phyloP scores from a whole-genome alignment of 495 filamentous ascomycete species.

The Trichodelitschia bisporula region DNA sequence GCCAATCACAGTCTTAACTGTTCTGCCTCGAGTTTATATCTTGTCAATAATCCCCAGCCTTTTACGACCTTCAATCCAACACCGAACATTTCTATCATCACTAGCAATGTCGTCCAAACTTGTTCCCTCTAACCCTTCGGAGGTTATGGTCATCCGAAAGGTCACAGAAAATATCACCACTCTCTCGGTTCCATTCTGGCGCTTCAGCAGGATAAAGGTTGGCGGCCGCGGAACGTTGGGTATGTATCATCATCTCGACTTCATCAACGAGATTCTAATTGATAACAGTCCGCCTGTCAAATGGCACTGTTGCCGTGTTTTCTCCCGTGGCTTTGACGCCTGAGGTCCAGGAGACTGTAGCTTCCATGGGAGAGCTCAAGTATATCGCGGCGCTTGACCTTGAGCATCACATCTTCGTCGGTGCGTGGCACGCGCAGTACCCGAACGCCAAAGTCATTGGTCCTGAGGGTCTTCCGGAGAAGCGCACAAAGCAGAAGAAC shows the following conservation, averaged over 20 bases:
- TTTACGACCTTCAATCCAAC: too few species aligned
- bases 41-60: too few species aligned
- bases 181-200: slow-evolving; percentile 60
- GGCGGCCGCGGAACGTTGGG: slow-evolving; percentile 74
- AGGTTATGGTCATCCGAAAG: slow-evolving; percentile 69
- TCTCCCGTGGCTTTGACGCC: slow-evolving; percentile 66
- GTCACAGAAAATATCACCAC: slow-evolving; percentile 51
- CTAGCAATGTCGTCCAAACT: slow-evolving; percentile 23
- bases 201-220: slow-evolving; percentile 57
- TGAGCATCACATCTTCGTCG: slow-evolving; percentile 81
- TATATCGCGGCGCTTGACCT: slow-evolving; percentile 76
- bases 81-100: too few species aligned
- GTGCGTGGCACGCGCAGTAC: slow-evolving; percentile 56
- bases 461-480: slow-evolving; percentile 67
- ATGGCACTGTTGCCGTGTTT: slow-evolving; percentile 68
- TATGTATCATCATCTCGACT: slow-evolving; percentile 16
- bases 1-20: too few species aligned
- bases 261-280: slow-evolving; percentile 2
- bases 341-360: slow-evolving; percentile 42
- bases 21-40: too few species aligned
- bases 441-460: slow-evolving; percentile 59
- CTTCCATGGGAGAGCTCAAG: slow-evolving; percentile 42
- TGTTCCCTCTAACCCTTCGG: slow-evolving; percentile 38
- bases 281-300: slow-evolving; percentile 40
- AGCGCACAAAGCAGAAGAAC: slow-evolving; percentile 41